Percentiles rank a stretch among this genome's conserved stretches.
Conservation (phyloP, 2,329 filamentous ascomycete species). For the Trichoderma harzianum region DNA sequence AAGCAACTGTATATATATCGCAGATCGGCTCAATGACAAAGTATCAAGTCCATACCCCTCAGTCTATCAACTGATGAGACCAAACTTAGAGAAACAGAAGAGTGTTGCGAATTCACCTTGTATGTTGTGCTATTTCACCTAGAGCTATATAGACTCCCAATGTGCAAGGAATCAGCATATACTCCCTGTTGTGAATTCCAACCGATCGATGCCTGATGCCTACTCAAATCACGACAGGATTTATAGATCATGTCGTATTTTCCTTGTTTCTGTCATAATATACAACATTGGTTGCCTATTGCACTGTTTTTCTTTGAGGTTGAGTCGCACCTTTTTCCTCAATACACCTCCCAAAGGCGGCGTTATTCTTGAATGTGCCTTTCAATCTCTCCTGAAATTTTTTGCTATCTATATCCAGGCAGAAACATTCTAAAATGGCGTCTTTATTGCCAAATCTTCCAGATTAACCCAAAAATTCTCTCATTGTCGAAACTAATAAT, state of each 20-base stretch:
- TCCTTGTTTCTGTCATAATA: too few relatives aligned
- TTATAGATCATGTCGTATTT: too few relatives aligned
- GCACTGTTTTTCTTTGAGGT: neutral
- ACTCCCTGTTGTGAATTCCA: neutral
- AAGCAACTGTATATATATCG: neutral
- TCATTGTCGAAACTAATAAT: neutral
- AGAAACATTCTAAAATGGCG: neutral
- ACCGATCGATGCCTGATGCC: neutral
- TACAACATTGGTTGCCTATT: neutral
- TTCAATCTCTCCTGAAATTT: neutral
- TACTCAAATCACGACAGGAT: neutral
- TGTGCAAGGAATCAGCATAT: neutral
- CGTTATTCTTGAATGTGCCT: too few relatives aligned
- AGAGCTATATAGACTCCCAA: neutral
- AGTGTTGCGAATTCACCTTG: neutral
- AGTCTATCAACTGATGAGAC: neutral
- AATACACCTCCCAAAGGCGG: neutral
- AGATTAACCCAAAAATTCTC: neutral
- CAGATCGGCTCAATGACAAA: neutral
- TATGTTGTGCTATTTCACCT: neutral
- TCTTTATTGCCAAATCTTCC: neutral
- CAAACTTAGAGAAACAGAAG: neutral
- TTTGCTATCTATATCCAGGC: neutral
- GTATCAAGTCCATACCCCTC: neutral
- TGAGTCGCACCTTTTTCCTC: neutral